Conservation (phyloP, 2,329 filamentous ascomycete species). For the Cladophialophora psammophila region DNA sequence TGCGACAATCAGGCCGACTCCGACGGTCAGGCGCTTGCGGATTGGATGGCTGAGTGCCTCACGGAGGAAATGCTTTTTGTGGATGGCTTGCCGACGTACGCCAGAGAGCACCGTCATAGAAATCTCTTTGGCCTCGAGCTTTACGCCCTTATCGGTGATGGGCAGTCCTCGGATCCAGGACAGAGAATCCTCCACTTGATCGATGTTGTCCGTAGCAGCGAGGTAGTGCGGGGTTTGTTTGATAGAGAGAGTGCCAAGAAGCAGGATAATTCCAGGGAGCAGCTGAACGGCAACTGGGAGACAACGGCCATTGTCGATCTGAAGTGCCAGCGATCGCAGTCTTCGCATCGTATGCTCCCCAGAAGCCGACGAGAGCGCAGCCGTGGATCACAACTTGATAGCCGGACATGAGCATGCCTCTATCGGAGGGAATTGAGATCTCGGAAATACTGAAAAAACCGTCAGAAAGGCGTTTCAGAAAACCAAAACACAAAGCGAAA, state of each 20-base stretch:
- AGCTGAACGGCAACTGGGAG: constrained; percentile 62
- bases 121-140: constrained; percentile 31
- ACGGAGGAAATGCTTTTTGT: constrained; percentile 52
- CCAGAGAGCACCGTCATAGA: constrained; percentile 6
- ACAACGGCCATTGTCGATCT: constrained; percentile 58
- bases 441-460: constrained; percentile 24
- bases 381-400: constrained; percentile 33
- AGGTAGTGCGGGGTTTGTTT: constrained; percentile 63
- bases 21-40: constrained; percentile 25
- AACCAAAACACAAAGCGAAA: not conserved
- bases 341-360: constrained; percentile 31
- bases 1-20: constrained; percentile 29
- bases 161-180: constrained; percentile 49
- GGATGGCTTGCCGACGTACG: constrained; percentile 39
- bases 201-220: constrained; percentile 57
- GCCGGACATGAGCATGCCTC: constrained; percentile 29
- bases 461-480: not conserved
- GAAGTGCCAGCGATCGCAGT: constrained; percentile 20
- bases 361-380: constrained; percentile 32
- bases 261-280: constrained; percentile 59
- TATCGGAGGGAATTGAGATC: constrained; percentile 21
- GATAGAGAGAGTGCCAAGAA: constrained; percentile 56
- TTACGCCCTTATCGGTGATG: constrained; percentile 29
- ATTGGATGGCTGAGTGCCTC: constrained; percentile 46
- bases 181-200: constrained; percentile 52